Evolutionary conservation across 257 asterid species (phyloP).

Genomic region (Solanum tarijense): DNA sequence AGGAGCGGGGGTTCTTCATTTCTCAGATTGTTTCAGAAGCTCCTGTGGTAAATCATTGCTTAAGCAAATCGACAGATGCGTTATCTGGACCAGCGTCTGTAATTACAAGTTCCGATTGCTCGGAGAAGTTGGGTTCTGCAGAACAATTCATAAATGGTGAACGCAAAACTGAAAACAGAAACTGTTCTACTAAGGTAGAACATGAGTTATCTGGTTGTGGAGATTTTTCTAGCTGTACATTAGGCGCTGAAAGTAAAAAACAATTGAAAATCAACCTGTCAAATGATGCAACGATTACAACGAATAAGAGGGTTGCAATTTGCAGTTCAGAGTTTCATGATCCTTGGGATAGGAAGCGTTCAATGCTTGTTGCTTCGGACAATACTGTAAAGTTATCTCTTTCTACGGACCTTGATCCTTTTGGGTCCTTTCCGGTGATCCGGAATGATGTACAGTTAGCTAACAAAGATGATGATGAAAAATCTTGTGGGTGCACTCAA

Average conservation of each 20-base stretch:
- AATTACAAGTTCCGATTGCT: constrained; percentile 59
- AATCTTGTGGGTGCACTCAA: constrained; percentile 45
- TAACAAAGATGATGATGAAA: constrained; percentile 82
- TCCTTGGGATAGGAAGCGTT: constrained; percentile 42
- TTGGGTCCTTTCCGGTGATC: constrained; percentile 39
- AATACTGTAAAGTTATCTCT: constrained; percentile 53
- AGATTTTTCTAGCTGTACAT: constrained; percentile 28
- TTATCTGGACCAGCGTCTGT: constrained; percentile 59
- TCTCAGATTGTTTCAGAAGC: constrained; percentile 62
- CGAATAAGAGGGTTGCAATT: constrained; percentile 25
- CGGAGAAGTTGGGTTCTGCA: constrained; percentile 46
- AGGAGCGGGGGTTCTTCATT: constrained; percentile 46
- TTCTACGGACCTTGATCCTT: constrained; percentile 29
- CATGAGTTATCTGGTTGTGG: constrained; percentile 41
- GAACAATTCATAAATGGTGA: constrained; percentile 41
- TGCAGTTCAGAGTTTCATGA: constrained; percentile 22
- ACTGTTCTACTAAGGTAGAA: constrained; percentile 35
- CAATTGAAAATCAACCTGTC: constrained; percentile 26
- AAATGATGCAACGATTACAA: constrained; percentile 37
- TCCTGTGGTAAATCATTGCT: constrained; percentile 24
- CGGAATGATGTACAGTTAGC: constrained; percentile 67
- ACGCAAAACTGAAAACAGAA: constrained; percentile 47
- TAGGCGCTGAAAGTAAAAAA: constrained; percentile 40
- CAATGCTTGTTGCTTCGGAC: constrained; percentile 41
- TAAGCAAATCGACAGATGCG: constrained; percentile 29